A percentile compares a stretch with the other conserved stretches of the same genome.
These are phyloP conservation scores for Alternaria conjuncta DNA, from an alignment of 2,329 filamentous ascomycete genomes.

Conservation along the genomic window DNA sequence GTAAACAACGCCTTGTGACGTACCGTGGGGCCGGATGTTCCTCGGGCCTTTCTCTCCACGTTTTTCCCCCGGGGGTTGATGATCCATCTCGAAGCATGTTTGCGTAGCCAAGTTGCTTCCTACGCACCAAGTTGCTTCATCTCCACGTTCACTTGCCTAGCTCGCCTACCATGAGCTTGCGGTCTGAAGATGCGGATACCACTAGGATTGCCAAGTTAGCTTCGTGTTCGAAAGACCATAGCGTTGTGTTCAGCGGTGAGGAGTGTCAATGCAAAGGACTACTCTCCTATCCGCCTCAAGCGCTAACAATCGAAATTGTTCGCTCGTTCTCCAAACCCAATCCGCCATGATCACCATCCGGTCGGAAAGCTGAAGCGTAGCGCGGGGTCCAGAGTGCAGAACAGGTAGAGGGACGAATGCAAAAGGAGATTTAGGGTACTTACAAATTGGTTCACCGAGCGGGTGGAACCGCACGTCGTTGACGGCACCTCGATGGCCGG, in stretches of 20 bases:
- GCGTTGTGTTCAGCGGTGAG: constrained; percentile 1
- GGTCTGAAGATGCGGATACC: constrained; percentile 88
- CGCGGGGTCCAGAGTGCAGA: not conserved
- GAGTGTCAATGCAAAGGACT: constrained; percentile 9
- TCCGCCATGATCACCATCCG: not conserved
- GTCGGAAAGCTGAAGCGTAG: not conserved
- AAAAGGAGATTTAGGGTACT: constrained; percentile 52
- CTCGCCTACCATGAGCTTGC: constrained; percentile 83
- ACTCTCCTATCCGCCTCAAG: not conserved
- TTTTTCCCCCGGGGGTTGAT: constrained; percentile 10
- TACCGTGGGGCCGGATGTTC: constrained; percentile 23
- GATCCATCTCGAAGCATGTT: constrained; percentile 21
- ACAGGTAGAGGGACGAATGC: not conserved
- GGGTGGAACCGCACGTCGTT: constrained; percentile 94
- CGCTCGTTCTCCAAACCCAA: not conserved
- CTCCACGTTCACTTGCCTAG: constrained; percentile 64
- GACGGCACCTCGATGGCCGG: constrained; percentile 92
- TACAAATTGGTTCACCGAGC: constrained; percentile 83
- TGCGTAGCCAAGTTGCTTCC: constrained; percentile 29
- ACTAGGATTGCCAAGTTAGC: constrained; percentile 62
- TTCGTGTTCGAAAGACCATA: constrained; percentile 2
- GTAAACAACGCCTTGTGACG: constrained; percentile 32
- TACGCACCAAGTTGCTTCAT: constrained; percentile 22
- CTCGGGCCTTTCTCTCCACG: constrained; percentile 25
- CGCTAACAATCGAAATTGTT: not conserved